phyloP scores from a whole-genome alignment of 768 basidiomycete species.

The Strobilomyces echinocephalus region DNA sequence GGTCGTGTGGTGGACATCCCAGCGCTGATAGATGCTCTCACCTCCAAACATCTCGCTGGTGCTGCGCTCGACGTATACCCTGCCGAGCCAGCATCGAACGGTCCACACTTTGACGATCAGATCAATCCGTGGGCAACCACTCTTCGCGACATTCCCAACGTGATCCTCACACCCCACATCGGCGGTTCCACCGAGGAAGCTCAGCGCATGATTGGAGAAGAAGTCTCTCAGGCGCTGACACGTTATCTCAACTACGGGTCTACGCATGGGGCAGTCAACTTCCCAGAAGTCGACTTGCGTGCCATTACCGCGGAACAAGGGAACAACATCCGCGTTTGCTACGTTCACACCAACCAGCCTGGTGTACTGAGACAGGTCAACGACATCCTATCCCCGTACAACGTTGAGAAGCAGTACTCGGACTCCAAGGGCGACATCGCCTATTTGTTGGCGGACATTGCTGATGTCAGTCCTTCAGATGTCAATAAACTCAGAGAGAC shows the following conservation, averaged over 20 bases:
- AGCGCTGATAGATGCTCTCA: constrained; percentile 74
- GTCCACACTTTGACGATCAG: constrained; percentile 82
- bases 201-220: constrained; percentile 94
- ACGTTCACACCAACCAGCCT: constrained; percentile 93
- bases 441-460: constrained; percentile 96
- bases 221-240: constrained; percentile 78
- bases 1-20: constrained; percentile 95
- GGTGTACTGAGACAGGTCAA: constrained; percentile 95
- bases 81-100: constrained; percentile 87
- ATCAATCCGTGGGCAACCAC: constrained; percentile 80
- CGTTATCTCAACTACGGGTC: constrained; percentile 93
- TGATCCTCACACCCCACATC: constrained; percentile 97
- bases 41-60: constrained; percentile 84
- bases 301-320: constrained; percentile 83
- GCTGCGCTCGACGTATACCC: constrained; percentile 94
- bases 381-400: constrained; percentile 89
- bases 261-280: constrained; percentile 91
- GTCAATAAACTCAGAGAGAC: constrained; percentile 71
- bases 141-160: constrained; percentile 75
- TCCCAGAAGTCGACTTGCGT: constrained; percentile 96
- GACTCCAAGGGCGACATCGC: constrained; percentile 92
- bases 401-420: constrained; percentile 99
- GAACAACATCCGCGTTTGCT: constrained; percentile 82
- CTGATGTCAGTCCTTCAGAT: constrained; percentile 78
- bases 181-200: constrained; percentile 99